Conservation (phyloP, 805 yeast genomes). For the Suhomyces faveliae region DNA sequence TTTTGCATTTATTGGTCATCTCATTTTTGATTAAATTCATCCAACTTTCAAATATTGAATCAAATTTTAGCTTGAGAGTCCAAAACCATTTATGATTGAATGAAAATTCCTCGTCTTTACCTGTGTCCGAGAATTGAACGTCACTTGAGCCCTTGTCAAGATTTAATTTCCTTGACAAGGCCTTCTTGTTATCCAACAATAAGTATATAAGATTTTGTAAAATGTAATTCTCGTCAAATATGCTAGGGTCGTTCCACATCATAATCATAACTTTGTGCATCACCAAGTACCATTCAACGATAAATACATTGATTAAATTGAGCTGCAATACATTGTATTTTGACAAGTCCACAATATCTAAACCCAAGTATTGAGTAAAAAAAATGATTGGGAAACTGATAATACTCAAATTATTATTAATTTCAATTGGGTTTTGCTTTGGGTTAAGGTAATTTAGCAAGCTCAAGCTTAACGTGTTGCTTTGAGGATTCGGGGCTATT, state of each 20-base stretch:
- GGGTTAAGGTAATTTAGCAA: slow-evolving; percentile 16
- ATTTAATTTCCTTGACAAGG: slow-evolving; percentile 6
- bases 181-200: slow-evolving; percentile 42
- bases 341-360: slow-evolving; percentile 24
- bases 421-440: slow-evolving; percentile 13
- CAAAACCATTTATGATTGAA: slow-evolving; percentile 28
- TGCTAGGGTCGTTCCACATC: slow-evolving; percentile 24
- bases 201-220: slow-evolving; percentile 49
- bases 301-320: slow-evolving; percentile 34
- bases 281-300: slow-evolving; percentile 46
- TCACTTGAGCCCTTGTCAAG: not conserved
- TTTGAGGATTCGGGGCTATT: slow-evolving; percentile 12
- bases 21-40: slow-evolving; percentile 15
- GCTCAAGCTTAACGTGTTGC: slow-evolving; percentile 10
- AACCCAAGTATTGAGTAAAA: slow-evolving; percentile 29
- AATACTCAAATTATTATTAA: slow-evolving; percentile 54
- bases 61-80: slow-evolving; percentile 22
- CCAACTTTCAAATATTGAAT: slow-evolving; percentile 26
- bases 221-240: slow-evolving; percentile 20
- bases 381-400: slow-evolving; percentile 50
- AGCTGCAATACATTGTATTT: slow-evolving; percentile 25
- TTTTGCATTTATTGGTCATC: not conserved
- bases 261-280: slow-evolving; percentile 39
- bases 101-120: slow-evolving; percentile 18
- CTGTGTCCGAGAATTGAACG: not conserved